Evolutionary conservation across 345 rosid species (phyloP), one percentile per base, ranked within the genome.

Genomic region (Pelargonium nanum): DNA sequence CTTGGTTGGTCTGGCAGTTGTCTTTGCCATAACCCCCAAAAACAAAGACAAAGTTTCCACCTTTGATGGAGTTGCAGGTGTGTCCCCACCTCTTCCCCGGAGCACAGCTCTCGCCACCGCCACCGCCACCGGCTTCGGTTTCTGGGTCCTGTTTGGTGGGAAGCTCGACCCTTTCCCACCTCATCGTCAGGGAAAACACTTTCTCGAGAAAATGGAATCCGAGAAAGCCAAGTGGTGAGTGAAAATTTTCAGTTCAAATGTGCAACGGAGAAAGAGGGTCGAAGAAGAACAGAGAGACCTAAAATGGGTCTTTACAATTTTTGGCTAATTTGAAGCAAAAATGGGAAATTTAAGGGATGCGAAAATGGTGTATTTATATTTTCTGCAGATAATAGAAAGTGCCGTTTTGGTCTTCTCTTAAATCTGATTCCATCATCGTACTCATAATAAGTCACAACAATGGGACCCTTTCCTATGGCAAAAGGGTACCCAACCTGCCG

Each of bases 51-150:
- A 87, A 81, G 73, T 84, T 85, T 53, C 95, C 97, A 28, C 95
- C 91, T 74, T 78, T 85, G 61, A 88, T 73, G 74, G 96, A 78
- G 92, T 94, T 94, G 69, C 91, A 85, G 55, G 97, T 85, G 73
- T 94, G 97, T 34, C 99, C 97, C 96, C 99, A 94, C 83, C 96
- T 83, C 73, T 86, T 86, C 22, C 95, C 96, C 57, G 97, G 97
- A 65, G 93, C 89, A 52, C 74, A 66, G 55, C 58, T 57, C 20
- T 60, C 65, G 23, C 45, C 65, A 17, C 55, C 63, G 63, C 34
- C 64, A 24, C 79, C 72, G n/a, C 66, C 68, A 61, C 83, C 61
- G 57, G 60, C 65, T 53, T 74, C 77, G 59, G 53, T 44, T 53
- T 61, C 75, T 56, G 63, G 70, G 64, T 63, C 62, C 12, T 57